phyloP scores from a whole-genome alignment of 2,329 filamentous ascomycete species.

The Aaosphaeria pasadenensis region DNA sequence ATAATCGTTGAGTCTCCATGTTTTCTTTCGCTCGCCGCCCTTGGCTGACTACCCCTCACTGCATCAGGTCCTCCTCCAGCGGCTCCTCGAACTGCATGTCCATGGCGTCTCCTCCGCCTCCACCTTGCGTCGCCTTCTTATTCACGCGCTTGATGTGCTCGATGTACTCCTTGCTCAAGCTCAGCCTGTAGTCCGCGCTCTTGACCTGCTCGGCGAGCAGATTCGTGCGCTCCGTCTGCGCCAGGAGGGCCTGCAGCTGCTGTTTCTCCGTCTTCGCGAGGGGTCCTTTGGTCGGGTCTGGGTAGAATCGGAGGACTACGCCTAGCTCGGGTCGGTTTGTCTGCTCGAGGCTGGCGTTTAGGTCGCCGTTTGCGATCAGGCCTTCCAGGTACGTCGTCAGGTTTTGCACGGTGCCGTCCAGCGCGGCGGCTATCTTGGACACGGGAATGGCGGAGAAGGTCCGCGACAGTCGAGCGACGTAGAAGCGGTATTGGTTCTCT shows the following conservation, averaged over 20 bases:
- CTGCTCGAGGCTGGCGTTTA: slow-evolving; percentile 52
- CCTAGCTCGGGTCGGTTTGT: slow-evolving; percentile 33
- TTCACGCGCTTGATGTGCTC: slow-evolving; percentile 50
- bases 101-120: slow-evolving; percentile 28
- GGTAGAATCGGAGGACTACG: slow-evolving; percentile 55
- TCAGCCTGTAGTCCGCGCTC: slow-evolving; percentile 54
- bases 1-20: background rate
- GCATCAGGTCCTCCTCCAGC: slow-evolving; percentile 40
- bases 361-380: slow-evolving; percentile 50
- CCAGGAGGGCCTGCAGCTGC: slow-evolving; percentile 44
- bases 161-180: slow-evolving; percentile 58
- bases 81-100: slow-evolving; percentile 35
- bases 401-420: slow-evolving; percentile 50
- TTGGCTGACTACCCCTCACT: slow-evolving; percentile 9
- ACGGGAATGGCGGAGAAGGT: slow-evolving; percentile 67
- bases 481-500: slow-evolving; percentile 70
- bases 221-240: slow-evolving; percentile 51
- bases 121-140: slow-evolving; percentile 35
- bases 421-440: slow-evolving; percentile 49
- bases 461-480: slow-evolving; percentile 68
- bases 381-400: slow-evolving; percentile 53
- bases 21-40: background rate
- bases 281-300: slow-evolving; percentile 34
- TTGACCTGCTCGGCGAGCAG: slow-evolving; percentile 51
- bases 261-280: slow-evolving; percentile 39